Evolutionary conservation across 2,329 filamentous ascomycete species (phyloP).

Genomic region (Lecanicillium sp.): DNA sequence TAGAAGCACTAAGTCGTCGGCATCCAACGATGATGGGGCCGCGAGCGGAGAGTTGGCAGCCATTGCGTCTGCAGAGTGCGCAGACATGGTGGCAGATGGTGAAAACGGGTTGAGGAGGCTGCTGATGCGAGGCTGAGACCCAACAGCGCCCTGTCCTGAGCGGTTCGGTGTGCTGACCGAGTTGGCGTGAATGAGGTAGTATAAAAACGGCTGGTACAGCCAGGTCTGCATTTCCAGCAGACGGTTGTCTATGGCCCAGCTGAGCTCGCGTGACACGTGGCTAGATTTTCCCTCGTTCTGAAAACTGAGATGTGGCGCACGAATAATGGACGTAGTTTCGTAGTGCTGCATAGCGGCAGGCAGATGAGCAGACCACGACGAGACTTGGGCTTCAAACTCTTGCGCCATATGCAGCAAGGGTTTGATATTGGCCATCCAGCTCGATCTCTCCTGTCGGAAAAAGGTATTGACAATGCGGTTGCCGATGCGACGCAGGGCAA

Average conservation of each 20-base stretch:
- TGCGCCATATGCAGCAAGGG: constrained; percentile 14
- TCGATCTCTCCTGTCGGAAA: constrained; percentile 11
- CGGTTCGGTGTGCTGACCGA: background rate
- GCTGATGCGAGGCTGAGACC: constrained; percentile 7
- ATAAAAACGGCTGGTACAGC: constrained; percentile 14
- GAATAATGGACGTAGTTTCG: constrained; percentile 10
- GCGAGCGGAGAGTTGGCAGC: background rate
- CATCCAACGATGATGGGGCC: constrained; percentile 4
- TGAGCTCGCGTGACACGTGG: constrained; percentile 14
- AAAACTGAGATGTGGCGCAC: constrained; percentile 9
- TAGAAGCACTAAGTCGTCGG: constrained; percentile 11
- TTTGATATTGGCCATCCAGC: constrained; percentile 13
- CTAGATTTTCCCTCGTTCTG: constrained; percentile 8
- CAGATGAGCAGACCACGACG: constrained; percentile 15
- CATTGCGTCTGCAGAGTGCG: background rate
- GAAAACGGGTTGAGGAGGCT: constrained; percentile 12
- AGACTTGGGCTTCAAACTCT: constrained; percentile 17
- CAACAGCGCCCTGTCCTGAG: background rate
- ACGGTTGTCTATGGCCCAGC: constrained; percentile 16
- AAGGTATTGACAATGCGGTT: constrained; percentile 29
- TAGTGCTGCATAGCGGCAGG: constrained; percentile 13
- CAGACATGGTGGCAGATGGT: background rate
- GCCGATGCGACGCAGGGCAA: constrained; percentile 31
- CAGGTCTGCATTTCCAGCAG: constrained; percentile 16
- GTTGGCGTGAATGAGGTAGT: constrained; percentile 12